Base-by-base conservation (phyloP, 1,139 yeast genomes). In the Hanseniaspora sp. region DNA sequence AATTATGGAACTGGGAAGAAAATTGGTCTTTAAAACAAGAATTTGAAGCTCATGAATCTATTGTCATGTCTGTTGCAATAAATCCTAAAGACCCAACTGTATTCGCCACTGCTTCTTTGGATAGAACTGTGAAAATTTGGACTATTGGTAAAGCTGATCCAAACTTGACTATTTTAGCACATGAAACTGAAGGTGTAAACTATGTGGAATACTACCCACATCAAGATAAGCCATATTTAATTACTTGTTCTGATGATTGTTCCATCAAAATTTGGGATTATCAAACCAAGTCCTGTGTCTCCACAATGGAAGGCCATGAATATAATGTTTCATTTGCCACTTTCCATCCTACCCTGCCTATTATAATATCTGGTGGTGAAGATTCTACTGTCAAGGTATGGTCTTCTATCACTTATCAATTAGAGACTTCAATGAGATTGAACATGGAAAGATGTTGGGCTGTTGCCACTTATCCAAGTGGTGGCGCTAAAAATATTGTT, bases 361-460 rank as follows among this genome's bases (percentile, higher is more conserved):
- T 92, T 64, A 83, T 84, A 58, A 75, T 84, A 42, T 83, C 92
- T 7, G 94, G 94, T 61, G 82, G 90, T 44, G 94, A 84, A 70
- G 94, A 84, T 67, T 86, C 88, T 40, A 80, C 90, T 9, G 72
- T 84, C 58, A 82, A 84, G 62, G 77, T 84, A 65, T 84, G 94
- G 94, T 83, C 82, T 66, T 74, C 90, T 35, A 80, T 80, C 64
- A 83, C 94, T 30, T 84, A 83, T 67, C 83, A 83, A 66, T 77
- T 90, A 62, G 97, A 92, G 70, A 90, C 88, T 70, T 83, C 96
- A 5, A 74, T 92, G 60, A 88, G 87, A 69, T 83, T 86, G 66
- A 88, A 95, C 54, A 76, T 92, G 66, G 97, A 92, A 70, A 81
- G 99, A 65, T 95, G 94, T 52, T 92, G 99, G 99, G 90, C 97